Evolutionary conservation across 139 green algal genomes (phyloP), one percentile per base, ranked within the genome.

Genomic region (Auxenochlorella protothecoides): DNA sequence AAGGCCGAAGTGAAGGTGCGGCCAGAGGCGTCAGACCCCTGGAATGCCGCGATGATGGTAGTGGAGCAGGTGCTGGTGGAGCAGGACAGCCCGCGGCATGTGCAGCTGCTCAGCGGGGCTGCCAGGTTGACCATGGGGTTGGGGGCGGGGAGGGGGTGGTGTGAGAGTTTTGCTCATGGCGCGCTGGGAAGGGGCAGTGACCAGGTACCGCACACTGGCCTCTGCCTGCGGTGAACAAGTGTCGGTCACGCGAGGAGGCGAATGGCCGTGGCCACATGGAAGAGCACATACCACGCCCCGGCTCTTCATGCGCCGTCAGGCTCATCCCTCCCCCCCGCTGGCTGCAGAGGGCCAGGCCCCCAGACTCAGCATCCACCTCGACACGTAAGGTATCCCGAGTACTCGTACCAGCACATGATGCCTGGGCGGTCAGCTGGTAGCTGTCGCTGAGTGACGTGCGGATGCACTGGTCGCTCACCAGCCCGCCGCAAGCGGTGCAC

Each of bases 401-500:
- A 44, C 27, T 44, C 27, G 27, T 44, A 81, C 79, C 66, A 70
- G 69, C 76, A 63, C 81, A 86, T 6, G 75, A 65, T 11, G 68
- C 53, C 63, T 84, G 66, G 3, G 53, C 55, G 64, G 63, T 64
- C 59, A 59, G 51, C 67, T 76, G 69, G 68, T 71, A 68, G 27
- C 59, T 10, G 5, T 27, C 27, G 53, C 71, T 8, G 63, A 77
- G 68, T 67, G 68, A 16, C 60, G 75, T 69, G 59, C 65, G 56
- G 13, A 69, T 63, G 57, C 69, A 78, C 8, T 11, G 59, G 60
- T 9, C 14, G 54, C 53, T 66, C 60, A 8, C 13, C 5, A 65
- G 66, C 51, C 75, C 76, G 60, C 76, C 76, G 66, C 81, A 86
- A 0, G 9, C 12, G 56, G 67, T 65, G 74, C 79, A 86, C 9